These are phyloP conservation scores for Dactylellina sp. DNA, from an alignment of 2,329 filamentous ascomycete genomes.

Conservation along the genomic window DNA sequence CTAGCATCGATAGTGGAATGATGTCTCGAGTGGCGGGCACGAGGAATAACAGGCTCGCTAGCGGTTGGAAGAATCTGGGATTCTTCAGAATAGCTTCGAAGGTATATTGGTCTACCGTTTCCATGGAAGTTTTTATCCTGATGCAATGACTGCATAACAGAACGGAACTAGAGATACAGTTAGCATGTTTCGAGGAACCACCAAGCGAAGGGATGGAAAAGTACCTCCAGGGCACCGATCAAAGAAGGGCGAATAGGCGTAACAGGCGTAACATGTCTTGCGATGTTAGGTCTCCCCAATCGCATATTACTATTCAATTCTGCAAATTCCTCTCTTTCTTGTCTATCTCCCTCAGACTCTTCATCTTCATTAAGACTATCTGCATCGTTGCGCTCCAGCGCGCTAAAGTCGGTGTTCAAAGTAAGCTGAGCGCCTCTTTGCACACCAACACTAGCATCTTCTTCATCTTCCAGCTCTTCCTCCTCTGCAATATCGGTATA, in stretches of 20 bases:
- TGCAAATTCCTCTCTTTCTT: constrained; percentile 76
- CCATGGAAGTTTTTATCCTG: constrained; percentile 81
- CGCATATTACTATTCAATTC: constrained; percentile 96
- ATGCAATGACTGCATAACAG: constrained; percentile 86
- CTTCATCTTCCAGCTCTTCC: constrained; percentile 70
- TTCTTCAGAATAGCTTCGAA: constrained; percentile 78
- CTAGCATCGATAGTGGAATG: constrained; percentile 48
- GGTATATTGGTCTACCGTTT: constrained; percentile 76
- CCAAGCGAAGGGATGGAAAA: not conserved
- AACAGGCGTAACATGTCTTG: constrained; percentile 76
- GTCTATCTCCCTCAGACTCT: constrained; percentile 64
- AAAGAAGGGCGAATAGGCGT: constrained; percentile 89
- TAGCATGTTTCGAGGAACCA: constrained; percentile 4
- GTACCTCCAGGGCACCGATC: constrained; percentile 82
- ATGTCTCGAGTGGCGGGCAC: constrained; percentile 64
- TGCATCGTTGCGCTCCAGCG: constrained; percentile 72
- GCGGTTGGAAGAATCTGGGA: constrained; percentile 62
- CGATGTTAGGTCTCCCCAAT: constrained; percentile 73
- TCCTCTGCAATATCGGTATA: constrained; percentile 65
- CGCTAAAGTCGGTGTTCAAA: constrained; percentile 73
- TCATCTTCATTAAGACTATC: constrained; percentile 71
- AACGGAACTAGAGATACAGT: constrained; percentile 72
- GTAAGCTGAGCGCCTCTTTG: constrained; percentile 65
- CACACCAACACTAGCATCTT: constrained; percentile 69
- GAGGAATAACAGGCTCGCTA: constrained; percentile 64